phyloP scores from a whole-genome alignment of 805 yeast genomes.

The Pichia membranifaciens region DNA sequence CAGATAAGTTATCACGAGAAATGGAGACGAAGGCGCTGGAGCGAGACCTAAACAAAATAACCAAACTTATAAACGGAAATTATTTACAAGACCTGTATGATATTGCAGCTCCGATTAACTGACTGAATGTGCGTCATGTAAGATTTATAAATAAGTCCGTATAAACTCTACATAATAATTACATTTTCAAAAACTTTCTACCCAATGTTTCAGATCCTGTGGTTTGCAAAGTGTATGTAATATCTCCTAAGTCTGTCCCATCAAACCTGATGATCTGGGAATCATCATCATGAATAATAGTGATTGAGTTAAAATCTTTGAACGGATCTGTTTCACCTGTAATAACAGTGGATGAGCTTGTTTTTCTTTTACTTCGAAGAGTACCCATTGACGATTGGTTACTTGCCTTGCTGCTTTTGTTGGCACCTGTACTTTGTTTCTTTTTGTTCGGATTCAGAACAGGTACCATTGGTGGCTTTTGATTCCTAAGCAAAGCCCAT shows the following conservation, averaged over 20 bases:
- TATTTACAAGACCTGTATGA: conserved; percentile 16
- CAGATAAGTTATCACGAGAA: conserved; percentile 33
- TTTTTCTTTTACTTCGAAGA: conserved; percentile 32
- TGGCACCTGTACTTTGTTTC: conserved; percentile 14
- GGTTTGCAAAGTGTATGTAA: conserved; percentile 48
- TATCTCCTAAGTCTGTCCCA: conserved; percentile 44
- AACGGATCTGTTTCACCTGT: conserved; percentile 58
- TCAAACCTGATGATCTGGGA: conserved; percentile 45
- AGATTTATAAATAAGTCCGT: too few relatives aligned
- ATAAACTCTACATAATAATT: conserved; percentile 1
- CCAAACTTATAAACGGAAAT: background rate
- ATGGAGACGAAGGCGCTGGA: conserved; percentile 13
- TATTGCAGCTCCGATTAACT: conserved; percentile 19
- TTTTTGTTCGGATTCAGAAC: conserved; percentile 38
- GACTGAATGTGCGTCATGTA: background rate
- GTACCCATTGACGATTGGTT: conserved; percentile 39
- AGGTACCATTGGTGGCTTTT: conserved; percentile 94
- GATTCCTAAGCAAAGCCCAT: conserved; percentile 93
- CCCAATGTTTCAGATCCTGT: conserved; percentile 15
- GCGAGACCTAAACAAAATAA: background rate
- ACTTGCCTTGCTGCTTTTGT: conserved; percentile 13
- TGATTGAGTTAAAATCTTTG: conserved; percentile 77
- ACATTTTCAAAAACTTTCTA: conserved; percentile 28
- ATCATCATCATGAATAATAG: conserved; percentile 65
- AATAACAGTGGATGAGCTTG: conserved; percentile 23